phyloP scores from a whole-genome alignment of 2,329 filamentous ascomycete genomes.

The Aspergillus phoenicis region DNA sequence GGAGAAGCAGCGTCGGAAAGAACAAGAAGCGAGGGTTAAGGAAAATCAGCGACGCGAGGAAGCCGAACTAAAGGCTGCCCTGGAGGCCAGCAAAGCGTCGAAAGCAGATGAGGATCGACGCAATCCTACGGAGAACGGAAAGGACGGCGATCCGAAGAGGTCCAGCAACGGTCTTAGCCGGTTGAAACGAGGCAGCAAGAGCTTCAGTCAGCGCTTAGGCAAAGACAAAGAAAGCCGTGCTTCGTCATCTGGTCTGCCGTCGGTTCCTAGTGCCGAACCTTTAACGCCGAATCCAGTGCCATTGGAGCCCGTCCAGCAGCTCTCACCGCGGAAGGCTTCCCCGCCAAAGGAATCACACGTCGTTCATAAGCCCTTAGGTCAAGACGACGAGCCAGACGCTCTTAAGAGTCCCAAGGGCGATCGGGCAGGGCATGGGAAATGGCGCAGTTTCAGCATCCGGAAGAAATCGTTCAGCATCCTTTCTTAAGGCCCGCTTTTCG shows the following conservation, averaged over 20 bases:
- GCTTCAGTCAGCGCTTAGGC: constrained; percentile 71
- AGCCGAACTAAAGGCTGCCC: constrained; percentile 64
- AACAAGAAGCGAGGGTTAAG: constrained; percentile 55
- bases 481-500: constrained; percentile 16
- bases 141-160: constrained; percentile 49
- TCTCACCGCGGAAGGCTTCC: background rate
- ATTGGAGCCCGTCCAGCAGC: constrained; percentile 17
- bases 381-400: constrained; percentile 24
- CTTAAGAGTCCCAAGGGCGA: constrained; percentile 25
- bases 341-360: constrained; percentile 3
- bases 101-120: constrained; percentile 57
- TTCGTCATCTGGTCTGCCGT: constrained; percentile 31
- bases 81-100: constrained; percentile 67
- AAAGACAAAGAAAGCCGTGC: constrained; percentile 42
- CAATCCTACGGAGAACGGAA: constrained; percentile 34
- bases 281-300: constrained; percentile 15
- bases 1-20: constrained; percentile 59
- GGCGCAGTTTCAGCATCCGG: constrained; percentile 47
- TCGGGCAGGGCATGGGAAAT: constrained; percentile 30
- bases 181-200: constrained; percentile 73
- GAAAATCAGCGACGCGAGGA: constrained; percentile 57
- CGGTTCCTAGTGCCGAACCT: constrained; percentile 25
- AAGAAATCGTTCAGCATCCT: constrained; percentile 48
- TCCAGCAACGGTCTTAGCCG: constrained; percentile 59
- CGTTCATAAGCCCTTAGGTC: constrained; percentile 17